Evolutionary conservation across 345 rosid species (phyloP).

Genomic region (Passiflora organensis): DNA sequence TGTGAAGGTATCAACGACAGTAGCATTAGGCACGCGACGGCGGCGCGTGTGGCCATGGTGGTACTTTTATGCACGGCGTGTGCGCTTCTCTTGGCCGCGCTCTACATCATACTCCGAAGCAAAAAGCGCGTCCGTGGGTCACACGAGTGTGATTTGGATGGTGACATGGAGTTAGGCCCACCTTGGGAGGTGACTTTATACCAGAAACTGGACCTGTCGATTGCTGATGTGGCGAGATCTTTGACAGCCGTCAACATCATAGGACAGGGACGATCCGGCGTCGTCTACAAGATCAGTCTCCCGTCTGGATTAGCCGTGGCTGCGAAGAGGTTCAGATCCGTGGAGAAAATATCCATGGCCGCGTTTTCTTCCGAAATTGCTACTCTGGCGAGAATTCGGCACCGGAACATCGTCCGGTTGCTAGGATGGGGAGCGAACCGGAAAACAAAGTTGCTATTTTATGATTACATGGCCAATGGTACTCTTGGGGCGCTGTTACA

Average conservation of each 20-base stretch:
- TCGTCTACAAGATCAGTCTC: conserved; percentile 56
- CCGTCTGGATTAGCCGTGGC: conserved; percentile 57
- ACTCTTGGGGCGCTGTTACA: conserved; percentile 57
- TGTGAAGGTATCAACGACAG: conserved; percentile 23
- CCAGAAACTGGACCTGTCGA: conserved; percentile 75
- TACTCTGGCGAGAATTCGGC: conserved; percentile 74
- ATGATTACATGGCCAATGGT: conserved; percentile 66
- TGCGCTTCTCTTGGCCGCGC: conserved; percentile 56
- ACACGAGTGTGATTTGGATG: conserved; percentile 30
- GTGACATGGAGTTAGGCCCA: conserved; percentile 55
- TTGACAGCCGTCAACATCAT: conserved; percentile 55
- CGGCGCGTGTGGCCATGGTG: conserved; percentile 56
- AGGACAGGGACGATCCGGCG: conserved; percentile 77
- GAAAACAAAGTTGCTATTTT: conserved; percentile 59
- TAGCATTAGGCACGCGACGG: conserved; percentile 15
- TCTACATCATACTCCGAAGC: conserved; percentile 51
- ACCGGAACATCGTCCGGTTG: conserved; percentile 75
- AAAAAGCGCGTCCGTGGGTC: conserved; percentile 30
- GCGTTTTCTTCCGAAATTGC: conserved; percentile 75
- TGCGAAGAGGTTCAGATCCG: conserved; percentile 56
- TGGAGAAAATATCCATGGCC: conserved; percentile 42
- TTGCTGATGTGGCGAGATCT: conserved; percentile 48
- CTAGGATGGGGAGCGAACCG: conserved; percentile 79
- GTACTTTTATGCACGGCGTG: conserved; percentile 59
- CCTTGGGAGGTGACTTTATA: conserved; percentile 83